Percentiles rank a stretch among this genome's conserved stretches.
Evolutionary conservation across 306 rosid species (phyloP).

Genomic region (Ochetophila trinervis): DNA sequence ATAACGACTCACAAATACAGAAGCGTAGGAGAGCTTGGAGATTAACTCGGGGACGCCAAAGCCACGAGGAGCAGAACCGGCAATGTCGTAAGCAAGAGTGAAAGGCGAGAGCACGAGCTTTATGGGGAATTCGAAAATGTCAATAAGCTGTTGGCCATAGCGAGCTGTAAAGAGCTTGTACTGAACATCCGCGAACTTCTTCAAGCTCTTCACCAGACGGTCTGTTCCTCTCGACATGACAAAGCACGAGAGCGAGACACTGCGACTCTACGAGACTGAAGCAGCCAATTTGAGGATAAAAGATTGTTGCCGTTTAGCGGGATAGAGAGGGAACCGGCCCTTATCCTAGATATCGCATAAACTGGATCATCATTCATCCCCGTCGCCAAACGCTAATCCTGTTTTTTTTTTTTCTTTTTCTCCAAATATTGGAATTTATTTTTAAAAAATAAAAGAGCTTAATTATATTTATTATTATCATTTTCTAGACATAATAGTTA

Average conservation of each 20-base stretch:
- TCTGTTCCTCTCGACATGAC: slow-evolving; percentile 55
- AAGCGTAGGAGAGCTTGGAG: slow-evolving; percentile 81
- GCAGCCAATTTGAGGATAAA: too few relatives aligned
- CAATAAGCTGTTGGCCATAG: slow-evolving; percentile 67
- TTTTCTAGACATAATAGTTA: too few relatives aligned
- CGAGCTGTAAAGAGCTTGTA: slow-evolving; percentile 50
- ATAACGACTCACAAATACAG: slow-evolving; percentile 66
- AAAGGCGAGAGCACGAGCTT: slow-evolving; percentile 76
- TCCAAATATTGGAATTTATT: too few relatives aligned
- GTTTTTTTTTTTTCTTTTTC: too few relatives aligned
- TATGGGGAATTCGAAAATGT: slow-evolving; percentile 68
- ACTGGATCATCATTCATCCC: too few relatives aligned
- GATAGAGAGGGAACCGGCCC: too few relatives aligned
- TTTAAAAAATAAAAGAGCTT: too few relatives aligned
- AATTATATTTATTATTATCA: too few relatives aligned
- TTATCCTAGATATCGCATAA: too few relatives aligned
- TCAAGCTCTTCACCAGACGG: slow-evolving; percentile 44
- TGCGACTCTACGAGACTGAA: not conserved
- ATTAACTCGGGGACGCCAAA: slow-evolving; percentile 92
- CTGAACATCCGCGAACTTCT: slow-evolving; percentile 45
- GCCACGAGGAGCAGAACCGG: slow-evolving; percentile 92
- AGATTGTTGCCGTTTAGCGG: too few relatives aligned
- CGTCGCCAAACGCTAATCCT: too few relatives aligned
- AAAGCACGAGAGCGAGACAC: not conserved
- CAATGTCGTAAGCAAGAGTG: slow-evolving; percentile 71